Conservation (phyloP, 2,329 filamentous ascomycete species). For the Madurella fahalii region DNA sequence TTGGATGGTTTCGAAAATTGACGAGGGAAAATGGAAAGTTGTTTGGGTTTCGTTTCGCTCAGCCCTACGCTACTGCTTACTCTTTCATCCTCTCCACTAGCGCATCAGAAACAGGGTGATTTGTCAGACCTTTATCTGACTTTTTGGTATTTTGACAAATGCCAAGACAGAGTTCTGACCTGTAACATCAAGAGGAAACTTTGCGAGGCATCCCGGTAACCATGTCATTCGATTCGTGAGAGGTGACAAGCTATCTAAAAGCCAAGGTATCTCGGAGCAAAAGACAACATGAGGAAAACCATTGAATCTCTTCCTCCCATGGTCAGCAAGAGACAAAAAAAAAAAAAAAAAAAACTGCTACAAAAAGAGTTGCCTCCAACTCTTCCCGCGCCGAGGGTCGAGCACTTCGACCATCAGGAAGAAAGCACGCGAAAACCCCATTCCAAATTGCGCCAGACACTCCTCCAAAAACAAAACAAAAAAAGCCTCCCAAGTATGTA, state of each 20-base stretch:
- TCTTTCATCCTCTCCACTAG: neutral
- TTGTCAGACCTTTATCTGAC: conserved; percentile 20
- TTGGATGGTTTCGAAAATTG: neutral
- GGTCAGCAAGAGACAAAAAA: neutral
- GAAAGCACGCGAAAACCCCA: neutral
- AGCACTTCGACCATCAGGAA: conserved; percentile 11
- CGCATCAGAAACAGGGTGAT: conserved; percentile 8
- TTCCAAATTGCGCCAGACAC: conserved; percentile 1
- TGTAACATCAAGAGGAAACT: too few species aligned
- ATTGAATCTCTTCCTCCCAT: neutral
- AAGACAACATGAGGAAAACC: neutral
- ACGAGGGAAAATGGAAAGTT: neutral
- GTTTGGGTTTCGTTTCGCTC: neutral
- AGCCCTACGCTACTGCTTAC: conserved; percentile 2
- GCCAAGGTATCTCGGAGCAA: neutral
- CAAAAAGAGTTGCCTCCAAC: too few species aligned
- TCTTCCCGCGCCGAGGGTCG: neutral
- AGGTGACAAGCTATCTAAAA: conserved; percentile 3
- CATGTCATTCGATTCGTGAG: conserved; percentile 5
- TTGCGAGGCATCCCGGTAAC: too few species aligned
- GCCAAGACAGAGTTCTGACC: conserved; percentile 2
- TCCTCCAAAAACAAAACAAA: neutral
- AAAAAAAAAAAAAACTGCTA: too few species aligned
- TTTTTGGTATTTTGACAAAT: neutral
- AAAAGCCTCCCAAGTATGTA: neutral